Evolutionary conservation across 345 rosid species (phyloP).

Genomic region (Melaleuca quinquenervia): DNA sequence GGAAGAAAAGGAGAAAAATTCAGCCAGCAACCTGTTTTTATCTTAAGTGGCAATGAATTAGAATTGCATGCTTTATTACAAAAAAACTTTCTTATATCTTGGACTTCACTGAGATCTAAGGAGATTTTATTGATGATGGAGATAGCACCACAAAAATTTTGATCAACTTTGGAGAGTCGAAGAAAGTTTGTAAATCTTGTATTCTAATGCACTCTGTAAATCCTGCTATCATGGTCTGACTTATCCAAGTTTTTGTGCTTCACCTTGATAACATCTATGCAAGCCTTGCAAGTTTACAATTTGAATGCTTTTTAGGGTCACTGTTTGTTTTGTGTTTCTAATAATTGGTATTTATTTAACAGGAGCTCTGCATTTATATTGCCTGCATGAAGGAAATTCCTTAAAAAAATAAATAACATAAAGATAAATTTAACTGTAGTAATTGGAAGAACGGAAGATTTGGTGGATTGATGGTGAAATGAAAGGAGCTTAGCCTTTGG

Average conservation of each 20-base stretch:
- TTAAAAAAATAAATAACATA: background rate
- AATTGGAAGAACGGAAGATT: background rate
- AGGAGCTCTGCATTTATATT: background rate
- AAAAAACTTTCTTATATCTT: background rate
- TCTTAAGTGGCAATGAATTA: background rate
- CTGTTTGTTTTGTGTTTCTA: background rate
- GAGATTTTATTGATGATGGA: background rate
- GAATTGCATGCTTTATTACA: background rate
- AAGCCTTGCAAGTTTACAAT: background rate
- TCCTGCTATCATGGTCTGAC: background rate
- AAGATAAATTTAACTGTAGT: background rate
- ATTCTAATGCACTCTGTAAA: background rate
- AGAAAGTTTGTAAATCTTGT: background rate
- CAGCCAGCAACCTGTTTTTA: background rate
- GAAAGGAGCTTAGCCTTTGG: background rate
- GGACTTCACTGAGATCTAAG: background rate
- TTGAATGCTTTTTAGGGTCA: background rate
- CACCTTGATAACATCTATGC: background rate
- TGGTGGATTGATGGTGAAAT: background rate
- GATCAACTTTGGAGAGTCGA: background rate
- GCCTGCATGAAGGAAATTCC: background rate
- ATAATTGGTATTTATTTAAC: background rate
- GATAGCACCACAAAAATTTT: background rate
- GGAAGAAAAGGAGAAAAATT: background rate
- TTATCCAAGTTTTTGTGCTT: background rate